These are phyloP conservation scores for Lactarius psammicola DNA, from an alignment of 768 basidiomycete genomes.

Conservation along the genomic window DNA sequence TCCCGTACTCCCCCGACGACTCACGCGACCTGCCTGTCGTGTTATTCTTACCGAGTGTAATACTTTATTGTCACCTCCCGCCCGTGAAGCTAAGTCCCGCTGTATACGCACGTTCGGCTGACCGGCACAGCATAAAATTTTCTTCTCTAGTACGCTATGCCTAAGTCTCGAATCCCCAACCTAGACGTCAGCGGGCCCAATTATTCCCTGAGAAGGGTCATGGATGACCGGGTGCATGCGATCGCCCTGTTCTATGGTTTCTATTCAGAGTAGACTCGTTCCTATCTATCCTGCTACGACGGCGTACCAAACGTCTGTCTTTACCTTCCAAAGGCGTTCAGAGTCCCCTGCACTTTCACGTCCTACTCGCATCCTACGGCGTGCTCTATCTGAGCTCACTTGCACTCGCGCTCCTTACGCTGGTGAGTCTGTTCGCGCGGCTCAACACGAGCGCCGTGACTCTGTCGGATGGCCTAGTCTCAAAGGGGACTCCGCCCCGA, in stretches of 20 bases:
- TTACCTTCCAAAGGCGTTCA: too few species aligned
- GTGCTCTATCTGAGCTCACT: neutral
- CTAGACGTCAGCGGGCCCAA: neutral
- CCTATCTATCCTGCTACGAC: neutral
- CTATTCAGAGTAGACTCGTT: neutral
- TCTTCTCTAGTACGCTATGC: neutral
- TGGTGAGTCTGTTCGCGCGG: neutral
- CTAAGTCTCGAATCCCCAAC: neutral
- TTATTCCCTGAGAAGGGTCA: neutral
- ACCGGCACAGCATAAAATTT: too few species aligned
- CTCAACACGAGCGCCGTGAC: slow-evolving; percentile 1
- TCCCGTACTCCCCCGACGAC: neutral
- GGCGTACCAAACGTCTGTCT: too few species aligned
- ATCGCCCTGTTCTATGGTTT: neutral
- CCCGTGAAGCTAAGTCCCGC: neutral
- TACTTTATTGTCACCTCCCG: neutral
- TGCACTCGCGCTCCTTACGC: neutral
- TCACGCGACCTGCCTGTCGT: neutral
- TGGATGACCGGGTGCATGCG: neutral
- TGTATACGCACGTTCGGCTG: neutral
- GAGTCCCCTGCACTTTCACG: neutral
- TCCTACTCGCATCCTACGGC: neutral
- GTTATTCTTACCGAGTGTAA: neutral
- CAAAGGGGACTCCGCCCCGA: neutral
- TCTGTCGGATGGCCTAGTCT: too few species aligned